Conservation (phyloP, 2,329 filamentous ascomycete genomes). For the Ambrosiella beaveri region DNA sequence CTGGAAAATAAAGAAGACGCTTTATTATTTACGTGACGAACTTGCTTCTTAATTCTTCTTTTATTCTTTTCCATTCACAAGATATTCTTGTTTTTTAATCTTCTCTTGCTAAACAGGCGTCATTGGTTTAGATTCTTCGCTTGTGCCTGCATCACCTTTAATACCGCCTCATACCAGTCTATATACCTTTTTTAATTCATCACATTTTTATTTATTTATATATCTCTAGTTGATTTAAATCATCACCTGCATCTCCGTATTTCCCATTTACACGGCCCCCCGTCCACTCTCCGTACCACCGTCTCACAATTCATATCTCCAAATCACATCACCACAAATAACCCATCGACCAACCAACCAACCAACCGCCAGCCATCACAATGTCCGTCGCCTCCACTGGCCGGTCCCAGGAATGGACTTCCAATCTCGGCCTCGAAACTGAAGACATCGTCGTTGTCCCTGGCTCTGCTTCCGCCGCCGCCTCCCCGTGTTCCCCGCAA, state of each 20-base stretch:
- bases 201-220: too few species aligned
- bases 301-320: background rate
- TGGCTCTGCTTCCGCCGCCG: background rate
- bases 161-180: background rate
- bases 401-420: constrained; percentile 4
- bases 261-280: too few species aligned
- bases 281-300: too few species aligned
- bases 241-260: too few species aligned
- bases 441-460: constrained; percentile 9
- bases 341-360: background rate
- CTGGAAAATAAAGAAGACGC: background rate
- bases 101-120: background rate
- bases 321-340: background rate
- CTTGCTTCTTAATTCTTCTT: background rate
- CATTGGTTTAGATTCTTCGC: background rate
- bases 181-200: too few species aligned
- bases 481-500: constrained; percentile 8
- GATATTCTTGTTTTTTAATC: background rate
- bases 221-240: too few species aligned
- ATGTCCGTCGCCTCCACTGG: background rate
- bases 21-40: background rate
- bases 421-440: constrained; percentile 4
- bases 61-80: background rate
- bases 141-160: background rate
- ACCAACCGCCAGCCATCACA: background rate